phyloP scores from a whole-genome alignment of 345 rosid species.

The Turnera subulata region DNA sequence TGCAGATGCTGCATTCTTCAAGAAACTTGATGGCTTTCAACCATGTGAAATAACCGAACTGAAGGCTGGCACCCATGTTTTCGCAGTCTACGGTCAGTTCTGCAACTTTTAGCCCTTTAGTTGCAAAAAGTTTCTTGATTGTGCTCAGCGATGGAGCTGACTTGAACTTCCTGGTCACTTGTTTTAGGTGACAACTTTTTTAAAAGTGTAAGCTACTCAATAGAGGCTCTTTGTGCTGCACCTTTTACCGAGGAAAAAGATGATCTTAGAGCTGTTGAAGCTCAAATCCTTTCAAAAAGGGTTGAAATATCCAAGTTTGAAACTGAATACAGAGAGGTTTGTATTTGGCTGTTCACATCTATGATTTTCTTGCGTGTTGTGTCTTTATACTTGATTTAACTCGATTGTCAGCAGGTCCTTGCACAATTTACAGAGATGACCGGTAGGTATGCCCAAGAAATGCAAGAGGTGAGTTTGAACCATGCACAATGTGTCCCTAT shows the following conservation, averaged over 20 bases:
- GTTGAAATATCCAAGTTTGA: slow-evolving; percentile 87
- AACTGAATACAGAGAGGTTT: slow-evolving; percentile 88
- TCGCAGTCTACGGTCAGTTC: slow-evolving; percentile 90
- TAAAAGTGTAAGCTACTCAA: slow-evolving; percentile 77
- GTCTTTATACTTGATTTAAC: slow-evolving; percentile 9
- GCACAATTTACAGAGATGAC: slow-evolving; percentile 92
- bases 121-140: slow-evolving; percentile 1
- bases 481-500: slow-evolving; percentile 1
- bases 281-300: slow-evolving; percentile 76
- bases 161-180: slow-evolving; percentile 9
- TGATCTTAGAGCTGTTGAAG: slow-evolving; percentile 80
- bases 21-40: slow-evolving; percentile 90
- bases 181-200: slow-evolving; percentile 92
- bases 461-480: slow-evolving; percentile 70
- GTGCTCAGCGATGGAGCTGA: slow-evolving; percentile 14
- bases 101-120: slow-evolving; percentile 12
- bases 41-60: slow-evolving; percentile 90
- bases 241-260: slow-evolving; percentile 71
- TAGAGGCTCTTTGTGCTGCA: slow-evolving; percentile 84
- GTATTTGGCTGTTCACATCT: slow-evolving; percentile 9
- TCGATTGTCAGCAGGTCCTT: slow-evolving; percentile 49
- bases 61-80: slow-evolving; percentile 82
- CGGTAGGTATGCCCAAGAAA: slow-evolving; percentile 80
- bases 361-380: background rate
- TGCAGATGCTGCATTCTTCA: slow-evolving; percentile 87